These are phyloP conservation scores for Verticillium albo-atrum DNA, from an alignment of 2,329 filamentous ascomycete species.

Conservation along the genomic window DNA sequence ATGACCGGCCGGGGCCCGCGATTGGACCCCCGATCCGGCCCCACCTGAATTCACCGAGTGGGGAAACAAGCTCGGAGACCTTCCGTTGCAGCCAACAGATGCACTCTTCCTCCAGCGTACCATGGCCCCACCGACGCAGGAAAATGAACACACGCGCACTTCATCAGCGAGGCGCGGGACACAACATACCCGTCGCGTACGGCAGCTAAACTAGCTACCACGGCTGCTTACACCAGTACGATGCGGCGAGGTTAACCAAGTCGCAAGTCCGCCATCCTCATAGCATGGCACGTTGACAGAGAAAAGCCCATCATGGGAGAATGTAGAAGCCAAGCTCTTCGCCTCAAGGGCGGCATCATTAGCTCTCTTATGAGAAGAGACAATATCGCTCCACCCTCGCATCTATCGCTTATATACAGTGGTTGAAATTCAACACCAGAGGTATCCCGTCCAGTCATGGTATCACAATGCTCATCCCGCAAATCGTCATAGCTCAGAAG, in stretches of 20 bases:
- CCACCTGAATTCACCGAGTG: not conserved
- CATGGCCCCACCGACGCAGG: not conserved
- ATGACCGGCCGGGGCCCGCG: not conserved
- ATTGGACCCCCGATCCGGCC: not conserved
- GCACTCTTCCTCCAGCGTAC: not conserved
- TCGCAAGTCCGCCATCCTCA: not conserved
- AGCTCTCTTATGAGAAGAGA: not conserved
- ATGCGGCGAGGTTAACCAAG: not conserved
- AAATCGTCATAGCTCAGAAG: conserved; percentile 3
- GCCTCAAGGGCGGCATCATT: not conserved
- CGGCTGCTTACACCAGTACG: not conserved
- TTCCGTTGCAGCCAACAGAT: not conserved
- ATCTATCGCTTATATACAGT: not conserved
- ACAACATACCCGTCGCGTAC: not conserved
- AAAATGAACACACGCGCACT: not conserved
- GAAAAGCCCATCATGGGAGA: not conserved
- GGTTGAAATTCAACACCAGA: not conserved
- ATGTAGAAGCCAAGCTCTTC: not conserved
- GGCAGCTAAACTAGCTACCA: not conserved
- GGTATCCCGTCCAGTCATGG: not conserved
- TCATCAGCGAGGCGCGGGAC: not conserved
- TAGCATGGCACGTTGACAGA: no score
- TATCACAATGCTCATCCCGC: conserved; percentile 1
- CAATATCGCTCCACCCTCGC: not conserved
- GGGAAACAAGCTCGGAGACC: not conserved